These are phyloP conservation scores for Russula brevipes DNA, from an alignment of 768 basidiomycete species.

Conservation along the genomic window DNA sequence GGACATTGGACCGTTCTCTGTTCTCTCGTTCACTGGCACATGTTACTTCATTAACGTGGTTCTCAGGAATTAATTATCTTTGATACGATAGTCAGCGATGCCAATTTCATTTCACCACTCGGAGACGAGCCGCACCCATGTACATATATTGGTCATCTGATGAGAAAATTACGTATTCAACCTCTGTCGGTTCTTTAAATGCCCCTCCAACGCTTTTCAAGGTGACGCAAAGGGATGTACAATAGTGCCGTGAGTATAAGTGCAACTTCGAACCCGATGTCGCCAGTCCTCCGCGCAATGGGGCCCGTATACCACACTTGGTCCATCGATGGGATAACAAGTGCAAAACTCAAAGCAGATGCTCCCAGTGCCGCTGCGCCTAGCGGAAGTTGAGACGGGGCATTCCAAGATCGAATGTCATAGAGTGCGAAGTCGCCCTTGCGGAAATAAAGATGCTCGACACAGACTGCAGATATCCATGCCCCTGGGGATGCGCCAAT, in stretches of 20 bases:
- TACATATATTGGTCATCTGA: not conserved
- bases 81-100: no score
- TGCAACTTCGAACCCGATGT: conserved; percentile 66
- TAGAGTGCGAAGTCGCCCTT: conserved; percentile 45
- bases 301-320: conserved; percentile 71
- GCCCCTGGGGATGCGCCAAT: conserved; percentile 41
- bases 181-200: not conserved
- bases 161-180: no score
- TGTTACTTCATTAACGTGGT: no score
- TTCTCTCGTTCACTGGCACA: no score
- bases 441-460: conserved; percentile 66
- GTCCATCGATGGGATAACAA: conserved; percentile 62
- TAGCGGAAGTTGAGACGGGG: conserved; percentile 47
- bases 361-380: conserved; percentile 59
- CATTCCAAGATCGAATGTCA: conserved; percentile 50
- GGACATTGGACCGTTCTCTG: no score
- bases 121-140: no score
- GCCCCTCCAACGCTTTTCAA: conserved; percentile 28
- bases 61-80: no score
- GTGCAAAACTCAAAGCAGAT: conserved; percentile 44
- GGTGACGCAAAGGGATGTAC: conserved; percentile 49
- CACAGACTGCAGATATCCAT: conserved; percentile 54
- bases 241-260: conserved; percentile 43
- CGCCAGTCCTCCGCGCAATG: conserved; percentile 57
- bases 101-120: no score